phyloP scores from a whole-genome alignment of 345 rosid genomes.

The Turnera subulata region DNA sequence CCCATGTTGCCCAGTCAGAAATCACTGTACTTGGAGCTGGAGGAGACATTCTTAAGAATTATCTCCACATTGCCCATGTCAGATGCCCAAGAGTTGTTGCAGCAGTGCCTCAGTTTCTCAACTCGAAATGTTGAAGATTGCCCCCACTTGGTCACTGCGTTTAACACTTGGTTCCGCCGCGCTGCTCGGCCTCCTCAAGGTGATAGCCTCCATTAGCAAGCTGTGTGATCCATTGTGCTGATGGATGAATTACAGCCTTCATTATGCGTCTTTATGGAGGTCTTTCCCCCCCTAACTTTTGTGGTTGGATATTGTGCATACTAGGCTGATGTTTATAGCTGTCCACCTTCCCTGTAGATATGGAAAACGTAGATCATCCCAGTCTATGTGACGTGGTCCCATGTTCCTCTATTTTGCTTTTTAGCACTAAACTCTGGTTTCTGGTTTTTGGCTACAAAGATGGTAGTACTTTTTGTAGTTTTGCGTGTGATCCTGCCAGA shows the following conservation, averaged over 20 bases:
- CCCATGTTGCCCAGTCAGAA: conserved; percentile 44
- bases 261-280: background rate
- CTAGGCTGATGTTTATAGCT: background rate
- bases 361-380: no score
- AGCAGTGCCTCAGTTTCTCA: conserved; percentile 62
- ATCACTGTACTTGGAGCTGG: conserved; percentile 49
- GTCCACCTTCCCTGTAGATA: background rate
- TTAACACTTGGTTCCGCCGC: conserved; percentile 71
- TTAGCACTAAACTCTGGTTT: no score
- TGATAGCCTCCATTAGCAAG: background rate
- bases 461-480: no score
- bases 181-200: conserved; percentile 32
- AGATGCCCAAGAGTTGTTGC: conserved; percentile 49
- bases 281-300: background rate
- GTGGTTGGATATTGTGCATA: conserved; percentile 1
- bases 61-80: conserved; percentile 63
- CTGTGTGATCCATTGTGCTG: background rate
- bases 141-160: conserved; percentile 57
- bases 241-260: background rate
- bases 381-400: no score
- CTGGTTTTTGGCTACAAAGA: no score
- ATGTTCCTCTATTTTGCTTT: no score
- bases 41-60: conserved; percentile 57
- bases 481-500: no score
- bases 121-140: conserved; percentile 60